Base-by-base conservation (phyloP, 768 basidiomycete genomes). In the Suillus lakei region DNA sequence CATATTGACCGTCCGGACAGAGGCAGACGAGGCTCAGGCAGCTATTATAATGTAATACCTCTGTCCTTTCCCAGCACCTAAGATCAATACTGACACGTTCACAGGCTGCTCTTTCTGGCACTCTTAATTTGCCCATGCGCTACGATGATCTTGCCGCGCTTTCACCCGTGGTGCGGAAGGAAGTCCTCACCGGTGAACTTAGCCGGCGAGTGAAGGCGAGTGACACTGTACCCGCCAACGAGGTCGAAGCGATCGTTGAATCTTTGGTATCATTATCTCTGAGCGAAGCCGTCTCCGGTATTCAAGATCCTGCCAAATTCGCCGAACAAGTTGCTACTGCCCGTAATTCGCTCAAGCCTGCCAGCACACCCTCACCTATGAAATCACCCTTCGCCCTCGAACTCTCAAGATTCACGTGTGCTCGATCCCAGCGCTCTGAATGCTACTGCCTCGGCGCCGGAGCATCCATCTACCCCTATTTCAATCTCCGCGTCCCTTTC, bases 371-470 rank as follows among this genome's bases (percentile, higher is more conserved):
- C 2, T 76, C 82, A 3, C 82, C 84, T 4, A 80, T 81, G 44
- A 85, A 87, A 71, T 86, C 89, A 0, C 84, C 84, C 0, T n/a
- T 79, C 85, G 4, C 80, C 80, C 0, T 85, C 87, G 10, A 78
- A 79, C 38, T 90, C 90, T 7, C 91, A 91, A 67, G 90, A 91
- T 74, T 92, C 92, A 1, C 84, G 87, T 36, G 76, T 88, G n/a
- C 79, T 90, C 34, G 90, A 91, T 68, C 83, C 86, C 7, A 85
- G 82, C 63, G 82, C 85, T 8, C 76, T 87, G 28, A 86, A 86
- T 67, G 90, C 91, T 2, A 93, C 91, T 4, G 93, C 93, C 3
- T 92, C 91, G 58, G 93, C 93, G n/a, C 93, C 93, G 0, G 93
- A 95, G 72, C 93, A 94, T 67, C 93, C 93, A 0, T 92, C 91